Conservation (phyloP, 1,284 basidiomycete genomes). For the Lentinus polychrous region DNA sequence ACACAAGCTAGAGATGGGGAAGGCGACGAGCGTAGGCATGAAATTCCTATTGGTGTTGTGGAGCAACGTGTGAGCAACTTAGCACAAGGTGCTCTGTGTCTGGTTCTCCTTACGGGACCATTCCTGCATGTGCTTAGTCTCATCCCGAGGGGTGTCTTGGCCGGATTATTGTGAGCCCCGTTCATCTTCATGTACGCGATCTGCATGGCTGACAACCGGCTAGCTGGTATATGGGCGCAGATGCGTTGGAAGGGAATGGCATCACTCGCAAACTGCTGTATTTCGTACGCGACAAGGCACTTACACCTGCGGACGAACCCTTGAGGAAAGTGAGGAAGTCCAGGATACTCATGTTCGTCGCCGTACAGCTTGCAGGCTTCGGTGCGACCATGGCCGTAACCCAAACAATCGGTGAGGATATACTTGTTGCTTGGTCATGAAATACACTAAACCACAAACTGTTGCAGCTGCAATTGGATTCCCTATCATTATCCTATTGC, state of each 20-base stretch:
- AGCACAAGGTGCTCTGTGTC: slow-evolving; percentile 74
- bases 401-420: slow-evolving; percentile 78
- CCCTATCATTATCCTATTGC: slow-evolving; percentile 81
- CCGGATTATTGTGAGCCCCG: slow-evolving; percentile 61
- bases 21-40: slow-evolving; percentile 27
- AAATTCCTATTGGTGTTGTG: slow-evolving; percentile 74
- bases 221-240: slow-evolving; percentile 89
- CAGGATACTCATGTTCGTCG: slow-evolving; percentile 72
- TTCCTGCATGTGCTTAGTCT: slow-evolving; percentile 75
- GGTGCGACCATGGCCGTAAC: slow-evolving; percentile 89
- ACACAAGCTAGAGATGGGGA: slow-evolving; percentile 20
- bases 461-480: slow-evolving; percentile 82
- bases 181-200: slow-evolving; percentile 11
- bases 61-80: slow-evolving; percentile 89
- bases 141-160: slow-evolving; percentile 71
- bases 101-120: slow-evolving; percentile 75
- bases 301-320: slow-evolving; percentile 62
- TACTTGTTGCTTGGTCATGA: neutral
- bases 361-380: slow-evolving; percentile 81
- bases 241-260: slow-evolving; percentile 77
- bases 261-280: slow-evolving; percentile 83
- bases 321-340: slow-evolving; percentile 70
- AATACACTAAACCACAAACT: neutral
- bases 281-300: slow-evolving; percentile 67
- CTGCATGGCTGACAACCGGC: slow-evolving; percentile 7